These are phyloP conservation scores for Rhodocollybia butyracea DNA, from an alignment of 768 basidiomycete species.

Conservation along the genomic window DNA sequence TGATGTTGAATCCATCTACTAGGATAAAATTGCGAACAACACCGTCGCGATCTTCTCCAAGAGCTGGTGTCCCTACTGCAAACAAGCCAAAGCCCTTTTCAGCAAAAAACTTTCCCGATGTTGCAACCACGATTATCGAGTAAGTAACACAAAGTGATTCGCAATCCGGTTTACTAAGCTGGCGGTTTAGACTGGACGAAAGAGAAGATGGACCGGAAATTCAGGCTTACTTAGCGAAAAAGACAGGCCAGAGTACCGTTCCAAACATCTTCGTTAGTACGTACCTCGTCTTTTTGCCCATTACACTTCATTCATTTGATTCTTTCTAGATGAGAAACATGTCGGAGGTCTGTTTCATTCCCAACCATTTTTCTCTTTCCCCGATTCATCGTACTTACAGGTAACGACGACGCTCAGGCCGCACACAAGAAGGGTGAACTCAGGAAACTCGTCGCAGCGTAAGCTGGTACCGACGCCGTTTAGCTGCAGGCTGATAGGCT, in stretches of 20 bases:
- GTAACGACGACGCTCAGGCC: slow-evolving; percentile 34
- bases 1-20: background rate
- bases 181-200: slow-evolving; percentile 49
- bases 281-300: slow-evolving; percentile 14
- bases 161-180: background rate
- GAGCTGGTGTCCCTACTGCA: slow-evolving; percentile 52
- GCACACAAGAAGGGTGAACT: slow-evolving; percentile 29
- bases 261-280: slow-evolving; percentile 78
- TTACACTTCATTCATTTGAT: background rate
- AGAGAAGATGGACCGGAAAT: slow-evolving; percentile 57
- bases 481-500: too few species aligned
- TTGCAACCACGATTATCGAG: slow-evolving; percentile 43
- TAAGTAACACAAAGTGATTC: slow-evolving; percentile 23
- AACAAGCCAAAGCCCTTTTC: slow-evolving; percentile 46
- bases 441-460: slow-evolving; percentile 25
- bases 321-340: slow-evolving; percentile 42
- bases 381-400: slow-evolving; percentile 19
- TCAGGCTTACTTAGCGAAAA: slow-evolving; percentile 59
- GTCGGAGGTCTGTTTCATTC: slow-evolving; percentile 43
- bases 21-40: slow-evolving; percentile 47
- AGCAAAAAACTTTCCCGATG: slow-evolving; percentile 31
- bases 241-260: slow-evolving; percentile 69
- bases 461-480: too few species aligned
- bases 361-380: background rate
- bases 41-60: slow-evolving; percentile 63